Conservation (phyloP, 2,329 filamentous ascomycete species). For the Aspergillus pseudoviridinutans region DNA sequence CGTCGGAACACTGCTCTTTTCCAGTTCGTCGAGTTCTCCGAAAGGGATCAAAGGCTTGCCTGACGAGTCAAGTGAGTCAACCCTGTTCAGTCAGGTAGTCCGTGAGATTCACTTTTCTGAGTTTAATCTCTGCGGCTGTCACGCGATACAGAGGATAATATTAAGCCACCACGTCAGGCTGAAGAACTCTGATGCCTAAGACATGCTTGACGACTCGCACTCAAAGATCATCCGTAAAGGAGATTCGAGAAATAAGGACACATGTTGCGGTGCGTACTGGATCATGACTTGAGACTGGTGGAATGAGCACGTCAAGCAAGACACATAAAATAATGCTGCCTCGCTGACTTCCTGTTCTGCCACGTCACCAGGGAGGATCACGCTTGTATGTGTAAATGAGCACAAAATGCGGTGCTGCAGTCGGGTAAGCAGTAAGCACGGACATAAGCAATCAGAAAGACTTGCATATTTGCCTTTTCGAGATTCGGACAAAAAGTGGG, state of each 20-base stretch:
- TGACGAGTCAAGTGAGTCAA: neutral
- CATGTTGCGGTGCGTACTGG: neutral
- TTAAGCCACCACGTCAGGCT: neutral
- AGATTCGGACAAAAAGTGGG: constrained; percentile 11
- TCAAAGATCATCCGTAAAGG: neutral
- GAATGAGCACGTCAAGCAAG: constrained; percentile 2
- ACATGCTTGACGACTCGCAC: neutral
- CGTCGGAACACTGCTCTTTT: neutral
- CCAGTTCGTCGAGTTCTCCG: neutral
- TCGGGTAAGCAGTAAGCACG: neutral
- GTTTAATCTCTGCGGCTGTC: neutral
- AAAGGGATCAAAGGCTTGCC: neutral
- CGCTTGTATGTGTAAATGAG: constrained; percentile 1
- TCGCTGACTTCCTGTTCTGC: constrained; percentile 11
- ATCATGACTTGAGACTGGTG: neutral
- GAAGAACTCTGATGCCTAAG: neutral
- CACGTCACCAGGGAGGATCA: constrained; percentile 16
- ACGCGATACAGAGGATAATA: neutral
- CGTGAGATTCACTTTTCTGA: neutral
- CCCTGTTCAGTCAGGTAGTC: neutral
- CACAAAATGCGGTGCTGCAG: constrained; percentile 8
- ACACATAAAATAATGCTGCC: neutral
- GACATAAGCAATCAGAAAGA: neutral
- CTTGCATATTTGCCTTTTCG: constrained; percentile 1
- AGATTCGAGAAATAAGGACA: neutral